Base-by-base conservation (phyloP, 2,329 filamentous ascomycete species). In the Beauveria sp. region DNA sequence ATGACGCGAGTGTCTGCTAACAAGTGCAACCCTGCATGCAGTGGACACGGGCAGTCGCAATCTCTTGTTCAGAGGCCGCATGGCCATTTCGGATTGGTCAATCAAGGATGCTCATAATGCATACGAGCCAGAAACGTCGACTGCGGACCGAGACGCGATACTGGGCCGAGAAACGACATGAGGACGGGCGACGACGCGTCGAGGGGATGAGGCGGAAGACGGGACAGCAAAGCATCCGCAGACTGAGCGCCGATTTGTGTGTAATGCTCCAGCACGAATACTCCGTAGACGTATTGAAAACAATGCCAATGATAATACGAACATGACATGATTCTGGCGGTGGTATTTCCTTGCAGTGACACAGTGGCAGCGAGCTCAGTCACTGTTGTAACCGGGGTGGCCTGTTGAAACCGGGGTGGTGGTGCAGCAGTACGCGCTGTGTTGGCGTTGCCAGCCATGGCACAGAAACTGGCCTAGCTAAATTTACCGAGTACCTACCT, bases 1-100 rank as follows among this genome's bases (percentile, higher is more conserved):
- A 37, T 40, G 26, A 40, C 28, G 50, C 50, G 50, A 52, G 50
- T 55, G 34, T 10, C 24, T 55, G 40, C 40, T 43, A 34, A 43
- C 34, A 54, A 41, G 30, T 55, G 53, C 24, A 44, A 55, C 37
- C 53, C 53, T 44, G 22, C 28, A n/a, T 26, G 43, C n/a, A 55
- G 53, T 55, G 53, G 53, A 44, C 53, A 43, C 37, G 6, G 53
- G 41, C 41, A 55, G 53, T n/a, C 50, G 30, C 37, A 55, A 55
- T 55, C 53, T 55, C 30, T 20, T 55, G 34, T 55, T 55, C 53
- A 43, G 53, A 55, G 53, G 53, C 24, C 53, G 53, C 24, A 55
- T 55, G 53, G 53, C 53, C 41, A 55, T 46, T 18, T 28, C 53
- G 12, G 41, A 55, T 24, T 16, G 5, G 9, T 5, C 40, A 16